Evolutionary conservation across 2,329 filamentous ascomycete genomes (phyloP).

Genomic region (Geosmithia morbida): DNA sequence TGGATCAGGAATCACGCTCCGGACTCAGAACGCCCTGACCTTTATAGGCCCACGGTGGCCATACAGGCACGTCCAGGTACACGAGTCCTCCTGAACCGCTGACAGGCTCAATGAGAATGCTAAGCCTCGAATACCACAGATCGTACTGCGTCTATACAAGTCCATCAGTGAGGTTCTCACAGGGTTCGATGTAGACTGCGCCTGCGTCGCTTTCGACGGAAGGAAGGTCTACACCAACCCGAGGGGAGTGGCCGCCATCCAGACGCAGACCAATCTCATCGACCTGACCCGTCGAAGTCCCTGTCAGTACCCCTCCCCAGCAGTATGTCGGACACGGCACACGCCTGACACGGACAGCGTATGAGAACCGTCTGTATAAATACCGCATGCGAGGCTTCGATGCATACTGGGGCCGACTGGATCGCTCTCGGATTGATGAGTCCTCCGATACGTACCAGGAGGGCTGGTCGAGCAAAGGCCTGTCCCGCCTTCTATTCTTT

Average conservation of each 20-base stretch:
- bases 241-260: constrained; percentile 55
- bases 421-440: constrained; percentile 46
- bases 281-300: constrained; percentile 61
- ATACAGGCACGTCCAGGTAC: constrained; percentile 50
- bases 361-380: constrained; percentile 66
- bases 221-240: constrained; percentile 59
- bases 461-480: neutral
- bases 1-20: constrained; percentile 21
- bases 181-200: constrained; percentile 79
- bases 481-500: constrained; percentile 2
- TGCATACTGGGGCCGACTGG: constrained; percentile 54
- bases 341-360: constrained; percentile 21
- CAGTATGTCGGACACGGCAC: neutral
- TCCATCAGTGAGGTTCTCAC: constrained; percentile 73
- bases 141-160: constrained; percentile 67
- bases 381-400: constrained; percentile 68
- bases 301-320: constrained; percentile 14
- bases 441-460: constrained; percentile 15
- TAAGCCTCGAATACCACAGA: constrained; percentile 23
- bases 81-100: neutral
- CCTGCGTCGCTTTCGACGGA: constrained; percentile 69
- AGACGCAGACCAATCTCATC: constrained; percentile 61
- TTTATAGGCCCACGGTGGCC: constrained; percentile 59
- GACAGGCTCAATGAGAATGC: neutral
- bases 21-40: constrained; percentile 67